Conservation (phyloP, 305 asterid genomes). For the Coffea humblotiana region DNA sequence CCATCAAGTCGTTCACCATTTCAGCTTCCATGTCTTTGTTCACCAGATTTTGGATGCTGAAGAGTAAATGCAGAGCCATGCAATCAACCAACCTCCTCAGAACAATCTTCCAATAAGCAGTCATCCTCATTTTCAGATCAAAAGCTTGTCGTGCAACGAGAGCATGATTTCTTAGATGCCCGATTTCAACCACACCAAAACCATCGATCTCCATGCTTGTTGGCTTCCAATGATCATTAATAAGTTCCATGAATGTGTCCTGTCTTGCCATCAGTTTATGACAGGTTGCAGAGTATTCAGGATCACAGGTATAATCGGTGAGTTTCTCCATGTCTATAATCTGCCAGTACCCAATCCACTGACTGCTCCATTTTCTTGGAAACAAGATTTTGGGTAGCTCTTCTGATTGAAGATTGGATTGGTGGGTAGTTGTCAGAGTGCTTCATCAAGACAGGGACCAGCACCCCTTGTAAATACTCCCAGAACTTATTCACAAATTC, state of each 20-base stretch:
- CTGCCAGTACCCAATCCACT: constrained; percentile 22
- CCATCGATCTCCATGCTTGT: constrained; percentile 8
- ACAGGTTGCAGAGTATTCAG: constrained; percentile 29
- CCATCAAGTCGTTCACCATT: constrained; percentile 14
- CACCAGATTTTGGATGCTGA: constrained; percentile 19
- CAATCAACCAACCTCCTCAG: constrained; percentile 25
- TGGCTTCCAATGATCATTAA: not conserved
- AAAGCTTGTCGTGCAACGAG: constrained; percentile 20
- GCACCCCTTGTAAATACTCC: constrained; percentile 23
- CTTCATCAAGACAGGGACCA: constrained; percentile 22
- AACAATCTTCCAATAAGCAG: constrained; percentile 32
- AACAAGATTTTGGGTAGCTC: constrained; percentile 31
- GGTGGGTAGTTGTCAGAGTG: constrained; percentile 43
- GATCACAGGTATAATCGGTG: constrained; percentile 30
- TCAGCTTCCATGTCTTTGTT: constrained; percentile 21
- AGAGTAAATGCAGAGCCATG: constrained; percentile 25
- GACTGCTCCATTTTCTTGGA: constrained; percentile 29
- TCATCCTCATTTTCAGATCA: constrained; percentile 28
- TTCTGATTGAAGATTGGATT: constrained; percentile 25
- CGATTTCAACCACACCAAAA: constrained; percentile 18
- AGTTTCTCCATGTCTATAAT: constrained; percentile 39
- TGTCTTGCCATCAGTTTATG: constrained; percentile 24
- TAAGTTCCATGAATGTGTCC: constrained; percentile 6
- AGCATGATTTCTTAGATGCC: constrained; percentile 10
- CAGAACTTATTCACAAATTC: constrained; percentile 19